Evolutionary conservation across 2,329 filamentous ascomycete species (phyloP).

Genomic region (Cladophialophora exuberans): DNA sequence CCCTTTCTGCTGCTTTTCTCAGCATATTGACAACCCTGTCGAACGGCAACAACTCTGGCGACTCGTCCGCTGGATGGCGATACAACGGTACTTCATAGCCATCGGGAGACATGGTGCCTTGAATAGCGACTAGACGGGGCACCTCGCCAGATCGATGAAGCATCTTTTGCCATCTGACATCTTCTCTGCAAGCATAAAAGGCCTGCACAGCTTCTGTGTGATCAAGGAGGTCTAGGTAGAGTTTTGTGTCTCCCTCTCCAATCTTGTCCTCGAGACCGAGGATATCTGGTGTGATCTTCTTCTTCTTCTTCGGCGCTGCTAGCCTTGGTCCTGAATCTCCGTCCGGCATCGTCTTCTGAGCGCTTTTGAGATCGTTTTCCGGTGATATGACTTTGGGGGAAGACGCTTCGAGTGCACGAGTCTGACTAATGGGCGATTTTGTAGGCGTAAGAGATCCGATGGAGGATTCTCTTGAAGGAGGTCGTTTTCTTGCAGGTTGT

Average conservation of each 20-base stretch:
- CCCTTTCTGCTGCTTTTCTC: constrained; percentile 68
- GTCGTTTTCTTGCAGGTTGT: constrained; percentile 12
- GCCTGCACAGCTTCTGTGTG: constrained; percentile 61
- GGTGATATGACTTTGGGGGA: neutral
- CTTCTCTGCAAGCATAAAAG: constrained; percentile 42
- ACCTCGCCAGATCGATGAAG: constrained; percentile 89
- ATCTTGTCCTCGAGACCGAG: constrained; percentile 57
- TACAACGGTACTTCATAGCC: constrained; percentile 81
- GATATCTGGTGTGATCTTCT: constrained; percentile 11
- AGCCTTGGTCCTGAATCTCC: neutral
- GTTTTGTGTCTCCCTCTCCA: constrained; percentile 78
- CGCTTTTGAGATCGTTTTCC: neutral
- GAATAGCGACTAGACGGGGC: constrained; percentile 86
- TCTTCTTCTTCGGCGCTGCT: constrained; percentile 20
- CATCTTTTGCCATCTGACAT: constrained; percentile 91
- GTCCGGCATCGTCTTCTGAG: neutral
- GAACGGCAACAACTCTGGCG: constrained; percentile 75
- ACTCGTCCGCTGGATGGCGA: constrained; percentile 88
- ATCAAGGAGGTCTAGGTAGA: constrained; percentile 72
- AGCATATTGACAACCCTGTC: constrained; percentile 72
- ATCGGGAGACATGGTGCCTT: constrained; percentile 70
- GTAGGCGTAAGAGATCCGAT: constrained; percentile 12
- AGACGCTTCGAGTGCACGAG: neutral
- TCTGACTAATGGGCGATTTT: neutral
- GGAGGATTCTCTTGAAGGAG: constrained; percentile 18